Conservation (phyloP, 139 green algal genomes). For the Picochlorum sp. region DNA sequence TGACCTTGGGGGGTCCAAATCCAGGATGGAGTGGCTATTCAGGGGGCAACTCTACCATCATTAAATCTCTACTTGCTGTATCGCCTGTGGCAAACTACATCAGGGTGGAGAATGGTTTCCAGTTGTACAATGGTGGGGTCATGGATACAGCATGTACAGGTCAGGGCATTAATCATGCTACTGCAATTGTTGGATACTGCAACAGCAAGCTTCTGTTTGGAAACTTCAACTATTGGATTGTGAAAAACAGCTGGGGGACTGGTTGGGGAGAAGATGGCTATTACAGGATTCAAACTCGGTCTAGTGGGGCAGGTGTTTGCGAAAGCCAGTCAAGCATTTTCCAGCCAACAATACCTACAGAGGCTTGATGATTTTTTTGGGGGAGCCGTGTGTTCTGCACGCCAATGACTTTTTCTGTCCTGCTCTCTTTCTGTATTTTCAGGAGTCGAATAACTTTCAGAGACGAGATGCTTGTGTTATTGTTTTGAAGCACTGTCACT, state of each 20-base stretch:
- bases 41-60: neutral
- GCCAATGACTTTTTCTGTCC: no score
- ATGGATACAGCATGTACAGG: neutral
- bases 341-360: neutral
- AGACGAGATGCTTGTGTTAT: no score
- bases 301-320: neutral
- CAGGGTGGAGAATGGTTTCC: neutral
- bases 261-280: neutral
- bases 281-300: neutral
- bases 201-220: neutral
- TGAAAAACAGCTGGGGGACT: constrained; percentile 1
- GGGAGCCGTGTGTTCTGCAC: no score
- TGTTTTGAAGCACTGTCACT: no score
- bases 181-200: neutral
- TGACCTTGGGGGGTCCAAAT: neutral
- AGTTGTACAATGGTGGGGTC: neutral
- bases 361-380: neutral
- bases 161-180: neutral
- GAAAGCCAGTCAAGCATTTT: neutral
- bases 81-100: constrained; percentile 1
- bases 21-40: neutral
- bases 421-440: no score
- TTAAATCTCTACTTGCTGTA: neutral
- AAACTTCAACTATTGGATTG: constrained; percentile 1
- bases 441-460: no score